A percentile compares a stretch with the other conserved stretches of the same genome.
Conservation (phyloP, 805 yeast genomes). For the Diddensiella transvaalensis region DNA sequence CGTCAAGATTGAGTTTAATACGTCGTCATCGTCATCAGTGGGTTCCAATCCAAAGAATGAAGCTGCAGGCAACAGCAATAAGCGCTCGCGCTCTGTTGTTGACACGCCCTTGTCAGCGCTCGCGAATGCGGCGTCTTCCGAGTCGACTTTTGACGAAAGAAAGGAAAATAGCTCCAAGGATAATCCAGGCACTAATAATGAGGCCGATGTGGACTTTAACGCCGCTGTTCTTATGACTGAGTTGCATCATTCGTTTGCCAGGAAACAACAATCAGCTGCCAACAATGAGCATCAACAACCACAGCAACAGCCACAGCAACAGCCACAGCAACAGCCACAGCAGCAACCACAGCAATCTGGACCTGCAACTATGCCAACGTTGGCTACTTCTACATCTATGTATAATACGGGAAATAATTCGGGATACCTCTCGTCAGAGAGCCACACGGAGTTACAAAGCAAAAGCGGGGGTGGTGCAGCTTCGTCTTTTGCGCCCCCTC, state of each 20-base stretch:
- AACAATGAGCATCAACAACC: slow-evolving; percentile 5
- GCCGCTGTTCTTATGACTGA: slow-evolving; percentile 26
- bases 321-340: slow-evolving; percentile 5
- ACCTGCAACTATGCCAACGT: background rate
- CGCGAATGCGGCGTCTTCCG: slow-evolving; percentile 13
- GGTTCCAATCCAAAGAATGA: background rate
- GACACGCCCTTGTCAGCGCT: slow-evolving; percentile 8
- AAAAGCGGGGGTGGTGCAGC: background rate
- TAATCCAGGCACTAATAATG: background rate
- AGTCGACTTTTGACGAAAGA: background rate
- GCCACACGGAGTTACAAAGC: no score
- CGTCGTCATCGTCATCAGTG: no score
- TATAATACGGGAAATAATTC: background rate
- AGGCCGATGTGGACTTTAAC: slow-evolving; percentile 20
- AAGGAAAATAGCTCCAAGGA: background rate
- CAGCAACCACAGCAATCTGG: slow-evolving; percentile 6
- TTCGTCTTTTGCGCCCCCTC: background rate
- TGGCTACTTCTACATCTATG: background rate
- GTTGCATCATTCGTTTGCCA: slow-evolving; percentile 21
- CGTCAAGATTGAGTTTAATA: no score
- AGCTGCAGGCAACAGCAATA: no score
- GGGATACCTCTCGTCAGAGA: no score
- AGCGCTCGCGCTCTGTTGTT: no score
- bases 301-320: slow-evolving; percentile 9
- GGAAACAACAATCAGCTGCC: slow-evolving; percentile 1